Evolutionary conservation across 257 asterid genomes (phyloP), one percentile per base, ranked within the genome.

Genomic region (Petunia axillaris): DNA sequence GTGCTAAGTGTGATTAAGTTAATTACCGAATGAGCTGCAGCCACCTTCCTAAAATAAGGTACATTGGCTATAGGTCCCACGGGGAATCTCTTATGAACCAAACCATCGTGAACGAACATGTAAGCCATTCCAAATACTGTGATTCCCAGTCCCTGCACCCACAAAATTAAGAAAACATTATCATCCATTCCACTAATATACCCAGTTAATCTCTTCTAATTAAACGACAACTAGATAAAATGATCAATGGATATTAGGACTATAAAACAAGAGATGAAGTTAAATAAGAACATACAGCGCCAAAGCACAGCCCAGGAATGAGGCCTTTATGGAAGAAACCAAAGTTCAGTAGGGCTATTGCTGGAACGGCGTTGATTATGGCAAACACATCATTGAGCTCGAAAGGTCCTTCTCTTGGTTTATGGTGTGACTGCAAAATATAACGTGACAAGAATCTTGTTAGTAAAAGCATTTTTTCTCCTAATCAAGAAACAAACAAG

Each of bases 81-180:
- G 0, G 99, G 93, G 83, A 96, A 96, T 79, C 99, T 90, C 89
- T 87, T 85, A 91, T 96, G 99, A 63, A 94, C 98, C 8, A 96
- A 97, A 48, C 98, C 99, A 76, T 96, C 99, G 85, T 96, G 99
- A 83, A 96, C 98, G 76, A 96, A 96, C 99, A 96, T 96, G 90
- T 96, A 96, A 5, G 99, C 98, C 81, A 96, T 96, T 11, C 98
- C 99, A 68, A 94, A 96, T 66, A 96, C 95, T 48, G 99, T 96
- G 3, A 96, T 96, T 39, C 99, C 99, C 1, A 94, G 94, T 11
- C 99, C 98, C 99, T 96, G 91, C 78, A 82, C 38, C 6, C 13
- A 16, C 36, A 46, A 6, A 8, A 25, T 25, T 25, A 25, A 25
- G 25, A 25, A 25, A 25, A 25, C 0, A 25, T 25, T 25, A 25